Conservation (phyloP, 75 land plant species). For the Sequoiadendron giganteum region DNA sequence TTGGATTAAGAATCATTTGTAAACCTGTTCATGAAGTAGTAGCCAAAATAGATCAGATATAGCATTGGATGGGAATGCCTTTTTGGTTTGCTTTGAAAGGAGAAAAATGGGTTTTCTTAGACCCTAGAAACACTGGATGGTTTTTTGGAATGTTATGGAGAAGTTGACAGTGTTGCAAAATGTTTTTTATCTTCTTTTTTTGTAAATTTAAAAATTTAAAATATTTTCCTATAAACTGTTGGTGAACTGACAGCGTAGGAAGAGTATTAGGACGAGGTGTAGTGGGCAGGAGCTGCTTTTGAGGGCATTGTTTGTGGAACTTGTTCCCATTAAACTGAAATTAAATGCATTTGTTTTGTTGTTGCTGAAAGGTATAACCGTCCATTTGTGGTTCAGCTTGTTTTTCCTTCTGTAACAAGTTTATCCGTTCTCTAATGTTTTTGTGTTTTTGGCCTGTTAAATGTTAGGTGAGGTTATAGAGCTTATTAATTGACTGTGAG, state of each 20-base stretch:
- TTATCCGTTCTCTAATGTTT: neutral
- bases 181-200: neutral
- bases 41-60: neutral
- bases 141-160: neutral
- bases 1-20: neutral
- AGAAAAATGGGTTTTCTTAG: neutral
- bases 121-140: neutral
- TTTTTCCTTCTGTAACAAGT: neutral
- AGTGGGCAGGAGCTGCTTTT: neutral
- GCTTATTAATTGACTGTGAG: neutral
- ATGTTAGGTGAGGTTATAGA: too few relatives aligned
- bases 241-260: neutral
- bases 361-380: neutral
- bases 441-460: neutral
- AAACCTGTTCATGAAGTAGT: neutral
- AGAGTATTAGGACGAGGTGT: neutral
- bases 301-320: neutral
- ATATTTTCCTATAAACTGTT: neutral
- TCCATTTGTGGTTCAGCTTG: neutral
- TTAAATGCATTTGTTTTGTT: neutral
- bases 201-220: too few relatives aligned
- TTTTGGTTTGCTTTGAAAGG: neutral
- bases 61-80: neutral
- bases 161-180: neutral
- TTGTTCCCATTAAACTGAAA: neutral